phyloP scores from a whole-genome alignment of 768 basidiomycete genomes.

The Naganishia kalamii region DNA sequence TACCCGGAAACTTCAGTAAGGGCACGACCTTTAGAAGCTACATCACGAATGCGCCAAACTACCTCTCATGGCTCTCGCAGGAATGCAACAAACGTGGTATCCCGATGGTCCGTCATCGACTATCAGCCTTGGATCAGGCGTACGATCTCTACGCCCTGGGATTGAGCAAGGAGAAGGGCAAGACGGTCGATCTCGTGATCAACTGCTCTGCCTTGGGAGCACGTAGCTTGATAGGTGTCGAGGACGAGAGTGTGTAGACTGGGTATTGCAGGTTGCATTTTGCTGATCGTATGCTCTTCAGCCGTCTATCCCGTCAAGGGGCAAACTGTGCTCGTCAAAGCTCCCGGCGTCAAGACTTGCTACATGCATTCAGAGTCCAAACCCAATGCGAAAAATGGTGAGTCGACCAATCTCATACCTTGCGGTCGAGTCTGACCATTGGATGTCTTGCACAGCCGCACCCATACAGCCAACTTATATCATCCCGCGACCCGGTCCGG shows the following conservation, averaged over 20 bases:
- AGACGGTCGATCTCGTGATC: slow-evolving; percentile 50
- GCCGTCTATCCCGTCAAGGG: slow-evolving; percentile 69
- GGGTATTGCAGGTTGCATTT: neutral
- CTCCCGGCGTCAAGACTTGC: slow-evolving; percentile 57
- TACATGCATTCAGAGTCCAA: slow-evolving; percentile 29
- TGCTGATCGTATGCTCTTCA: neutral
- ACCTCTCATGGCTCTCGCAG: slow-evolving; percentile 53
- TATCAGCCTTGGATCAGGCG: slow-evolving; percentile 53
- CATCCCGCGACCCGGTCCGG: slow-evolving; percentile 56
- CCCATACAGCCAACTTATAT: slow-evolving; percentile 52
- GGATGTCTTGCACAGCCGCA: neutral
- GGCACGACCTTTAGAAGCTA: slow-evolving; percentile 53
- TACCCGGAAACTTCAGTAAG: slow-evolving; percentile 19
- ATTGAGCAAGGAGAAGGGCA: slow-evolving; percentile 28
- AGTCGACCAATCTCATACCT: neutral
- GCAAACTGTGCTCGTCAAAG: slow-evolving; percentile 68
- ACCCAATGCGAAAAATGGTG: slow-evolving; percentile 5
- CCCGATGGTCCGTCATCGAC: slow-evolving; percentile 49
- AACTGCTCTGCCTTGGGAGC: slow-evolving; percentile 62
- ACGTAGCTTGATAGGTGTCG: slow-evolving; percentile 68
- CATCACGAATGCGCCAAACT: slow-evolving; percentile 54
- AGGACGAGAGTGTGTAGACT: slow-evolving; percentile 54
- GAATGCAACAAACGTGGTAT: slow-evolving; percentile 50
- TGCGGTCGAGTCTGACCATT: neutral
- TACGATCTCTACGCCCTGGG: slow-evolving; percentile 42